Evolutionary conservation across 495 filamentous ascomycete genomes (phyloP).

Genomic region (Penicillium alfredii): DNA sequence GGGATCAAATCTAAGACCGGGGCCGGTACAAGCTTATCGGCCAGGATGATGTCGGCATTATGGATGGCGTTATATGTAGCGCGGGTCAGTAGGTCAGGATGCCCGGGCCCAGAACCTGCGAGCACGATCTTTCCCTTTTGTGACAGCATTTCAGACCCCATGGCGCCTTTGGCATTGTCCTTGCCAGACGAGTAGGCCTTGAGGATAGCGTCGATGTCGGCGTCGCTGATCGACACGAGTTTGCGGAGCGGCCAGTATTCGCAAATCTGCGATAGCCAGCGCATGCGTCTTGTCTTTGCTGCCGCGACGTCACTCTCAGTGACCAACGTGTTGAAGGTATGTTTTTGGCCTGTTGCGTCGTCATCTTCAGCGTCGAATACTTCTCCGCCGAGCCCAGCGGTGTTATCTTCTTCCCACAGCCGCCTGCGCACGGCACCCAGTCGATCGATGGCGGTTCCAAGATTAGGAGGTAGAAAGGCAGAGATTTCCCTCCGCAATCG

Average conservation of each 20-base stretch:
- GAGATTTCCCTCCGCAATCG: conserved; percentile 86
- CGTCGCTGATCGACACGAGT: conserved; percentile 71
- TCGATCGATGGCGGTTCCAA: conserved; percentile 76
- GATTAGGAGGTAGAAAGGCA: conserved; percentile 65
- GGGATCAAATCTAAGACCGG: conserved; percentile 85
- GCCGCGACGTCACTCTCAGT: conserved; percentile 65
- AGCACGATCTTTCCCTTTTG: conserved; percentile 69
- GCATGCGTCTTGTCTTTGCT: conserved; percentile 72
- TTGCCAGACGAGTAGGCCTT: conserved; percentile 51
- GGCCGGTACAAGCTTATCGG: conserved; percentile 91
- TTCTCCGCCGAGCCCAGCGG: conserved; percentile 40
- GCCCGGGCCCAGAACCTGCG: conserved; percentile 87
- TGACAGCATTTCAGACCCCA: conserved; percentile 14
- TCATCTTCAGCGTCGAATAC: conserved; percentile 62
- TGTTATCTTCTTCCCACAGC: conserved; percentile 75
- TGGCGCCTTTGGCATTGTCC: conserved; percentile 14
- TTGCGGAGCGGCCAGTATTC: conserved; percentile 94
- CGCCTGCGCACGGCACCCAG: conserved; percentile 69
- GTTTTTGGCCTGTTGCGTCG: conserved; percentile 75
- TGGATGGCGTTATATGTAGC: conserved; percentile 85
- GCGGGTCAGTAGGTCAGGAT: conserved; percentile 83
- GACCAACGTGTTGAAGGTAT: conserved; percentile 79
- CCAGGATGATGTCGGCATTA: conserved; percentile 78
- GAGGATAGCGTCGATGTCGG: conserved; percentile 68
- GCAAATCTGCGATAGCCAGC: conserved; percentile 94